Evolutionary conservation across 495 filamentous ascomycete species (phyloP), one percentile per base, ranked within the genome.

Genomic region (Aspergillus biplanus): DNA sequence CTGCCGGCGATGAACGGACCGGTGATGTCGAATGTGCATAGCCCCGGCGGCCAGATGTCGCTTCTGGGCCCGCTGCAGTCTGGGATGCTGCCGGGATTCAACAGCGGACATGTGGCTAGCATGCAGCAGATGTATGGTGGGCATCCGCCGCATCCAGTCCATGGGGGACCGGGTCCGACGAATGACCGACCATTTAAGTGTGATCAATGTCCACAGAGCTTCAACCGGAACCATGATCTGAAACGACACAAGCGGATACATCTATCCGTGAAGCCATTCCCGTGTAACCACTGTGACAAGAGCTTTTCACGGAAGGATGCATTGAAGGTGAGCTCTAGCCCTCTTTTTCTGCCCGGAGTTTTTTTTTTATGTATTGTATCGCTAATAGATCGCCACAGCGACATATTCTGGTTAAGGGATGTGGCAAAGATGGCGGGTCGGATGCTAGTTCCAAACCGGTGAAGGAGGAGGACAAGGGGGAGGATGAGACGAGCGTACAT

Each of bases 241-340:
- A 99, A 99, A 74, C 85, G 95, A 49, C 95, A 99, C 68, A 96
- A 96, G 74, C 80, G 93, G 59, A 99, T 99, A 59, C 95, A 99
- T 75, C 77, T 98, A 52, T 90, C 92, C 0, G 90, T 98, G 52
- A 99, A 99, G 81, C 95, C 95, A 0, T 98, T 92, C 73, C 93
- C 95, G 0, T 99, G 95, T 70, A 83, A 75, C 11, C 88, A 91
- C 67, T 99, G 95, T 70, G 93, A 97, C 35, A 99, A 98, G 85
- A 95, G 92, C 74, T 99, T 99, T 67, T 97, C 92, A 18, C 80
- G 95, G 46, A 99, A 97, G 74, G 95, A 99, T 81, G 95, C 95
- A 18, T 82, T 99, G 13, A 99, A 99, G 90, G 95, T 98, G 69
- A 62, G 83, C 35, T 55, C 61, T 21, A 56, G 47, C 13, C 18